Evolutionary conservation across 2,329 filamentous ascomycete species (phyloP).

Genomic region (Aureobasidium mangrovei): DNA sequence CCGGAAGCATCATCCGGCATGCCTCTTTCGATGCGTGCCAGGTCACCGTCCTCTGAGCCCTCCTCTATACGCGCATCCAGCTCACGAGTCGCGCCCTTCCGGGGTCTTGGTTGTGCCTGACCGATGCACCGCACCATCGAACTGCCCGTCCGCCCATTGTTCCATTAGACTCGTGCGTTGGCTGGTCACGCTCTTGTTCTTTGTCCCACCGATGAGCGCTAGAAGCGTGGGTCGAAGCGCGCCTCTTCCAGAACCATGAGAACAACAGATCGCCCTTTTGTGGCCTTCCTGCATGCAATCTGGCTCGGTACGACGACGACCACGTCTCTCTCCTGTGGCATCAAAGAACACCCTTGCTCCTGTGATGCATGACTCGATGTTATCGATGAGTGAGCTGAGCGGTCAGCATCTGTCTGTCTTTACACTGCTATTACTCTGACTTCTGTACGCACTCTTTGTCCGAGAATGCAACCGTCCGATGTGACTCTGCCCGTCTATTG

Average conservation of each 20-base stretch:
- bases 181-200: not conserved
- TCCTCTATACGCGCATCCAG: not conserved
- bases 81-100: not conserved
- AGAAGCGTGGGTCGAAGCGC: not conserved
- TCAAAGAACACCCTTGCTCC: not conserved
- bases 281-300: conserved; percentile 9
- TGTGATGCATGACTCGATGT: not conserved
- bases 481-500: not conserved
- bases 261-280: conserved; percentile 7
- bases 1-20: conserved; percentile 8
- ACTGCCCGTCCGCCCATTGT: not conserved
- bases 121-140: conserved; percentile 1
- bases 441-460: not conserved
- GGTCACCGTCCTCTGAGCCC: not conserved
- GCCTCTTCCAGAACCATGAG: conserved; percentile 9
- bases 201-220: not conserved
- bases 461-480: not conserved
- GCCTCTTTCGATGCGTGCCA: not conserved
- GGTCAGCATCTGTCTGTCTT: not conserved
- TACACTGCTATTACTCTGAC: not conserved
- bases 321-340: not conserved
- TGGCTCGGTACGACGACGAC: not conserved
- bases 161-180: not conserved
- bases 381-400: not conserved
- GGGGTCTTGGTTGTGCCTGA: not conserved